Percentiles rank a stretch among this genome's conserved stretches.
Conservation (phyloP, 805 yeast species). For the Candida golubevii region DNA sequence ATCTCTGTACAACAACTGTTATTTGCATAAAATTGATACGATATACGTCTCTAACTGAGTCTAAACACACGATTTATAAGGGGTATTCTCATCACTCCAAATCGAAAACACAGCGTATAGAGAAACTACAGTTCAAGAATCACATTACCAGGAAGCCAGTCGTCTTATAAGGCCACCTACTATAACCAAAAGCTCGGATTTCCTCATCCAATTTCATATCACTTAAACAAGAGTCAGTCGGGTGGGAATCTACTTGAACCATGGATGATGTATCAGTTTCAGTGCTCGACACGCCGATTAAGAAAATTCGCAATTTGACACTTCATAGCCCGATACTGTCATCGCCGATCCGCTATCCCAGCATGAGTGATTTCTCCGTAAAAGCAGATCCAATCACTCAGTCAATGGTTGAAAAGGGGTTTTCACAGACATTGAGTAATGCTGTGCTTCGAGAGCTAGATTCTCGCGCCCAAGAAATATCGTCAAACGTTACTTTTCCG, state of each 20-base stretch:
- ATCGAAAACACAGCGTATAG: too few relatives aligned
- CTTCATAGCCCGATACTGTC: constrained; percentile 28
- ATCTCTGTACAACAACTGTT: too few relatives aligned
- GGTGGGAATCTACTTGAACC: neutral
- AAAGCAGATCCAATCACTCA: constrained; percentile 9
- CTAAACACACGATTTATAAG: too few relatives aligned
- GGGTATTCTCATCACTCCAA: too few relatives aligned
- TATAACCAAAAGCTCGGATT: too few relatives aligned
- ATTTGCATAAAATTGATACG: too few relatives aligned
- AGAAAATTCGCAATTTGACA: constrained; percentile 30
- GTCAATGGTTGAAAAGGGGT: constrained; percentile 17
- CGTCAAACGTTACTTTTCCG: constrained; percentile 7
- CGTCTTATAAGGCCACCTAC: too few relatives aligned
- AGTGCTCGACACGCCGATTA: constrained; percentile 37
- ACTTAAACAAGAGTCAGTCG: neutral
- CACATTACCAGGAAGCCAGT: too few relatives aligned
- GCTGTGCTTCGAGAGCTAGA: constrained; percentile 17
- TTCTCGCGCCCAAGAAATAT: constrained; percentile 17
- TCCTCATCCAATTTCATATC: too few relatives aligned
- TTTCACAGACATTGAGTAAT: constrained; percentile 18
- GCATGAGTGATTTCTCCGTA: constrained; percentile 13
- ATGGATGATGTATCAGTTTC: constrained; percentile 15
- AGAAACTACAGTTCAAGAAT: too few relatives aligned
- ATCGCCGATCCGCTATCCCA: constrained; percentile 15
- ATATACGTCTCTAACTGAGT: too few relatives aligned